phyloP scores from a whole-genome alignment of 352 stramenopile genomes.

The Phytopythium vexans region DNA sequence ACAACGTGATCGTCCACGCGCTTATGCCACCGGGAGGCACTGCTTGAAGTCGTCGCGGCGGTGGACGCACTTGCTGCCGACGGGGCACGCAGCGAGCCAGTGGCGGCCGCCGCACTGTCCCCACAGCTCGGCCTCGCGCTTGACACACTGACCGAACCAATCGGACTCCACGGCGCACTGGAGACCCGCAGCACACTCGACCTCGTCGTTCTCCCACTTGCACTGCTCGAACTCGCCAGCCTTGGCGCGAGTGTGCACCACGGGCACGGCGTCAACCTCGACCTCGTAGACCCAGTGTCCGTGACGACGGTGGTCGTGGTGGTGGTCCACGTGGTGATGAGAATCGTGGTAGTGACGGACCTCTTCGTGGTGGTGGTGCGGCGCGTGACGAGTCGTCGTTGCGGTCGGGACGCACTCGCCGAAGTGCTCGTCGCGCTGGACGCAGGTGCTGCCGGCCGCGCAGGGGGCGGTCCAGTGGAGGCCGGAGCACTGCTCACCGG shows the following conservation, averaged over 20 bases:
- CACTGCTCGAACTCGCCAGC: constrained; percentile 18
- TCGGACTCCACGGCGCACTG: constrained; percentile 24
- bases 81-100: constrained; percentile 2
- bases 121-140: constrained; percentile 20
- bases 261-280: neutral
- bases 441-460: constrained; percentile 21
- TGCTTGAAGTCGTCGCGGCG: too few relatives aligned
- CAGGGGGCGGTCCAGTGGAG: constrained; percentile 7
- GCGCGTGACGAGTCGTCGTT: too few relatives aligned
- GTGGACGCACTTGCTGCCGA: too few relatives aligned
- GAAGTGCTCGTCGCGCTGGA: constrained; percentile 20
- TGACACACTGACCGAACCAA: constrained; percentile 23
- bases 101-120: constrained; percentile 22
- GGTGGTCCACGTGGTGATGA: constrained; percentile 19
- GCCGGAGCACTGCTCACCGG: constrained; percentile 23
- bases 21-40: too few relatives aligned
- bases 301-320: constrained; percentile 2
- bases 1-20: too few relatives aligned
- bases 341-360: too few relatives aligned
- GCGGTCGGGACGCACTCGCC: constrained; percentile 15
- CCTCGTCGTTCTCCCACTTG: constrained; percentile 18
- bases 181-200: constrained; percentile 14
- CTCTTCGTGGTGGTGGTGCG: constrained; percentile 2
- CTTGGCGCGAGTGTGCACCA: constrained; percentile 3
- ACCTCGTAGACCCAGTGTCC: too few relatives aligned